phyloP scores from a whole-genome alignment of 345 rosid genomes.

The Eucalyptus marginata region DNA sequence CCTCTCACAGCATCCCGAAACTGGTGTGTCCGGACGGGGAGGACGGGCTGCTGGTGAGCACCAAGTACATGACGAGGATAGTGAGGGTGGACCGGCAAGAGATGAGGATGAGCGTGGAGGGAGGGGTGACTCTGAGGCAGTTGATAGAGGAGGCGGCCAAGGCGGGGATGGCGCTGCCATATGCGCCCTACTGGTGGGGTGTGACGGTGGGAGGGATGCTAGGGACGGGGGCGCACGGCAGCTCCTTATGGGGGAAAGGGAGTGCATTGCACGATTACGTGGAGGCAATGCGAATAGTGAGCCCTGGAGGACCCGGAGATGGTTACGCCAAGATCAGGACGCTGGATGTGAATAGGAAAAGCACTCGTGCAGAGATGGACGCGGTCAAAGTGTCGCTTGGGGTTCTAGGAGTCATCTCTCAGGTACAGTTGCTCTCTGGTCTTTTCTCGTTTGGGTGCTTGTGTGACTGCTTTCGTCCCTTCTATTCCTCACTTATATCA shows the following conservation, averaged over 20 bases:
- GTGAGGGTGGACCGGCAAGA: constrained; percentile 15
- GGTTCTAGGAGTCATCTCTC: constrained; percentile 74
- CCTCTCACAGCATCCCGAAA: constrained; percentile 61
- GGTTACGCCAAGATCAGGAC: constrained; percentile 35
- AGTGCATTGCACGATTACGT: constrained; percentile 69
- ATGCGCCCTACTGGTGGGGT: constrained; percentile 92
- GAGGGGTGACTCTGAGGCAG: constrained; percentile 28
- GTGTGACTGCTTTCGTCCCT: background rate
- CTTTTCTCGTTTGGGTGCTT: no score
- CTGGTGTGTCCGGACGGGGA: constrained; percentile 51
- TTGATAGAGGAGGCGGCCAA: constrained; percentile 47
- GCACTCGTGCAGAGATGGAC: constrained; percentile 21
- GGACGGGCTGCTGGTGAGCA: constrained; percentile 62
- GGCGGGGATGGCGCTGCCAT: constrained; percentile 58
- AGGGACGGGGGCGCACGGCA: constrained; percentile 82
- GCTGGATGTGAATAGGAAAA: background rate
- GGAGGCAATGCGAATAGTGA: constrained; percentile 37
- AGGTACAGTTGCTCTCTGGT: constrained; percentile 17
- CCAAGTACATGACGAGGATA: constrained; percentile 30
- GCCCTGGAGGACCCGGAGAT: constrained; percentile 29
- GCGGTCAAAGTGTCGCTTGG: constrained; percentile 77
- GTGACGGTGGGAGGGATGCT: constrained; percentile 64
- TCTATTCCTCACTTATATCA: background rate
- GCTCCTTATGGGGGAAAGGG: constrained; percentile 65
- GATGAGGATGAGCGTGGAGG: constrained; percentile 6